These are phyloP conservation scores for Fusarium hainanense DNA, from an alignment of 2,329 filamentous ascomycete species.

Conservation along the genomic window DNA sequence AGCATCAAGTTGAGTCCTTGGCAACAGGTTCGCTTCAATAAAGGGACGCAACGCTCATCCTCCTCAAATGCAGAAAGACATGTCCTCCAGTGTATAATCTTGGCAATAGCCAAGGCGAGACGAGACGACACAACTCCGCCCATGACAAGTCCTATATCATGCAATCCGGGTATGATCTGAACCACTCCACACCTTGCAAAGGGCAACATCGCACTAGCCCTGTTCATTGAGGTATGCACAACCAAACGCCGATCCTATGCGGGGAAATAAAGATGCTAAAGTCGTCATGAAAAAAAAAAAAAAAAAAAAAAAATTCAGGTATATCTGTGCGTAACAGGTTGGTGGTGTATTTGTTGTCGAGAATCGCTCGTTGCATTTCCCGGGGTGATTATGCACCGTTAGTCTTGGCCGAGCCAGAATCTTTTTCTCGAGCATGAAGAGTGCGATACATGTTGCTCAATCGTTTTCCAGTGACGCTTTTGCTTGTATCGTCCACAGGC, in stretches of 20 bases:
- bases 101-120: slow-evolving; percentile 30
- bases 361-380: slow-evolving; percentile 1
- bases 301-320: slow-evolving; percentile 36
- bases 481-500: slow-evolving; percentile 59
- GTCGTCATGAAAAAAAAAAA: slow-evolving; percentile 36
- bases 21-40: slow-evolving; percentile 21
- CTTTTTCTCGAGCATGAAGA: slow-evolving; percentile 51
- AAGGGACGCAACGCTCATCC: slow-evolving; percentile 23
- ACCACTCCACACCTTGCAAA: slow-evolving; percentile 34
- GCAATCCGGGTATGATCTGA: slow-evolving; percentile 46
- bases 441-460: slow-evolving; percentile 59
- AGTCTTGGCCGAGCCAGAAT: slow-evolving; percentile 46
- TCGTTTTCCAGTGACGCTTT: slow-evolving; percentile 57
- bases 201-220: slow-evolving; percentile 42
- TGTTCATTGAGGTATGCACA: slow-evolving; percentile 33
- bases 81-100: slow-evolving; percentile 23
- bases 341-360: not conserved
- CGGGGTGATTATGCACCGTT: slow-evolving; percentile 48
- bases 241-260: slow-evolving; percentile 48
- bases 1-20: slow-evolving; percentile 13
- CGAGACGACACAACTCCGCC: slow-evolving; percentile 39
- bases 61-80: slow-evolving; percentile 33
- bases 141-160: slow-evolving; percentile 45
- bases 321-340: slow-evolving; percentile 34
- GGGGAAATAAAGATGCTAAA: slow-evolving; percentile 38